phyloP scores from a whole-genome alignment of 345 rosid species.

The rapeseed (Brassica napus) region DNA sequence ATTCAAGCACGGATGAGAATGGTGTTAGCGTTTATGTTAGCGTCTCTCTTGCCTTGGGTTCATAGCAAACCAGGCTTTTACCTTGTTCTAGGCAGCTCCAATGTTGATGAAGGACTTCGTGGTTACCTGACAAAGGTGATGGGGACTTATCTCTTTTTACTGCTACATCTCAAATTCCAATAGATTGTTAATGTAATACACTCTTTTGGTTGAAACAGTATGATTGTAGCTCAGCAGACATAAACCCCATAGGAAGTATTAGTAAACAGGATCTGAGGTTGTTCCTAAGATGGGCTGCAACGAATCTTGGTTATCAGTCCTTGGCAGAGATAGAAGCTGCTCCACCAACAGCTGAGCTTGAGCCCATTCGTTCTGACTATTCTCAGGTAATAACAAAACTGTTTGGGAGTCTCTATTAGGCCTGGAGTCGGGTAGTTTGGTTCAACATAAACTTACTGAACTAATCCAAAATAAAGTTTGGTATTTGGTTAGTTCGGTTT shows the following conservation, averaged over 20 bases:
- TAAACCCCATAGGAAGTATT: conserved; percentile 95
- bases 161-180: too few relatives aligned
- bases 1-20: conserved; percentile 97
- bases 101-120: conserved; percentile 89
- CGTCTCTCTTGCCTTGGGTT: conserved; percentile 96
- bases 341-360: conserved; percentile 96
- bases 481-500: too few relatives aligned
- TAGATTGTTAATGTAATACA: neutral
- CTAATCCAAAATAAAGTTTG: too few relatives aligned
- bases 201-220: conserved; percentile 57
- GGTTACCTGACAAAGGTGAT: conserved; percentile 93
- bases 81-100: conserved; percentile 97
- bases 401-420: neutral
- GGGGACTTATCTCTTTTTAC: neutral
- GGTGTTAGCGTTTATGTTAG: conserved; percentile 90
- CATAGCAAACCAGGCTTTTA: conserved; percentile 83
- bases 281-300: conserved; percentile 91
- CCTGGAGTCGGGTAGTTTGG: too few relatives aligned
- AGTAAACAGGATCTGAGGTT: conserved; percentile 83
- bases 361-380: conserved; percentile 92
- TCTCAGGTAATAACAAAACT: conserved; percentile 58
- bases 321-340: conserved; percentile 91
- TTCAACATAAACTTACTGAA: too few relatives aligned
- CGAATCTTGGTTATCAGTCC: conserved; percentile 80
- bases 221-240: conserved; percentile 94